Conservation (phyloP, 805 yeast species). For the Kodamaea nitidulidarum region DNA sequence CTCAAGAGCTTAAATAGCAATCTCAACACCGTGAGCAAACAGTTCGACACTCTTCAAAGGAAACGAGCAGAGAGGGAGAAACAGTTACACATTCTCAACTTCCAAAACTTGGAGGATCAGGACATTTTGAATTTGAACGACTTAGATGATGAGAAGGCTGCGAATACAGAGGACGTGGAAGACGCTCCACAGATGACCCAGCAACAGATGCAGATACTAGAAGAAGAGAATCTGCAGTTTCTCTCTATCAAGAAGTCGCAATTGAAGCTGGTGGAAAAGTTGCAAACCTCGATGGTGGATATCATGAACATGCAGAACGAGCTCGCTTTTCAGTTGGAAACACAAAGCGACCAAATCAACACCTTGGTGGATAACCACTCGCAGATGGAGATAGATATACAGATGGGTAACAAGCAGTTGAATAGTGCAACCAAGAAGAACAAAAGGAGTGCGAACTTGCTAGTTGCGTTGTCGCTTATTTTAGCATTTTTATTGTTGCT, state of each 20-base stretch:
- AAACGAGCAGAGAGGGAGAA: slow-evolving; percentile 42
- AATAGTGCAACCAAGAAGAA: slow-evolving; percentile 64
- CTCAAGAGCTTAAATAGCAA: slow-evolving; percentile 45
- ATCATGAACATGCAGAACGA: slow-evolving; percentile 73
- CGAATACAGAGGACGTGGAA: not conserved
- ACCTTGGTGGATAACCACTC: slow-evolving; percentile 63
- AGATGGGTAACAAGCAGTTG: slow-evolving; percentile 67
- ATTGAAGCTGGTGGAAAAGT: slow-evolving; percentile 52
- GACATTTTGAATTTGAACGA: slow-evolving; percentile 4
- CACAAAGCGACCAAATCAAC: slow-evolving; percentile 69
- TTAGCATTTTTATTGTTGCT: slow-evolving; percentile 55
- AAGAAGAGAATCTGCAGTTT: slow-evolving; percentile 55
- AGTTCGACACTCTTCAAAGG: slow-evolving; percentile 47
- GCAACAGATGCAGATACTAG: slow-evolving; percentile 55
- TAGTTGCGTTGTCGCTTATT: slow-evolving; percentile 51
- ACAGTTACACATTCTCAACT: slow-evolving; percentile 33
- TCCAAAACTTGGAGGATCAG: slow-evolving; percentile 33
- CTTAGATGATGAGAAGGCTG: slow-evolving; percentile 9
- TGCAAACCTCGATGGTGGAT: slow-evolving; percentile 64
- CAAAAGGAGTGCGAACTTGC: slow-evolving; percentile 51
- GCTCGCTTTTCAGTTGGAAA: slow-evolving; percentile 63
- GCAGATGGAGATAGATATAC: slow-evolving; percentile 60
- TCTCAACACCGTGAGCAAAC: slow-evolving; percentile 39
- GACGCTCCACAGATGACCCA: slow-evolving; percentile 30
- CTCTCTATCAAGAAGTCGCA: slow-evolving; percentile 57